Evolutionary conservation across 345 rosid species (phyloP), one percentile per base, ranked within the genome.

Genomic region (Schrenkiella parvula): DNA sequence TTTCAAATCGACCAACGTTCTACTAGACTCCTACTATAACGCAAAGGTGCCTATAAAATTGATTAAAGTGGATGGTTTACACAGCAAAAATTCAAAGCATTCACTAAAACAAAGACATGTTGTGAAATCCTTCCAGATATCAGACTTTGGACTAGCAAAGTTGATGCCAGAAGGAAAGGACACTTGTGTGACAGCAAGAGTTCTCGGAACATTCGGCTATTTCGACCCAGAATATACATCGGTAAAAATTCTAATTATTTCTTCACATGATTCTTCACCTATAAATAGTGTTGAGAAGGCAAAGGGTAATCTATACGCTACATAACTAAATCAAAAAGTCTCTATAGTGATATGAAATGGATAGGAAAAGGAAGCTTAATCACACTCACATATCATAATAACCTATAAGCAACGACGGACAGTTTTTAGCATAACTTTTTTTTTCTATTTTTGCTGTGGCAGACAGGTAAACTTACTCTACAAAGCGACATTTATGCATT

Each of bases 401-500:
- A 51, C 26, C 19, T 31, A 51, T 57, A 41, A 51, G 63, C 55
- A 67, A 68, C 42, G 44, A 42, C 13, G 10, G 37, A 13, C 18
- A 22, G 12, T 10, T 26, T 37, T 63, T 3, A 44, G 54, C 59
- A 55, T 71, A 47, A 56, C 3, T 11, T 1, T 19, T 7, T 18
- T 42, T 29, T 46, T 15, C 14, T 4, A 41, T 21, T 59, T 61
- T 34, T 48, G 17, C 3, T 67, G 38, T 68, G 62, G 64, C 86
- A 93, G 97, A 93, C 98, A 62, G 98, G 98, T 54, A 93, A 91
- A 66, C 91, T 93, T 75, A 93, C 98, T 50, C 77, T 93, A 80
- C 95, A 89, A 79, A 93, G 97, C 54, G 98, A 93, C 77, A 96
- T 89, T 44, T 93, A 93, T 71, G 98, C 98, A 79, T 93, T 91